Percentiles rank a stretch among this genome's conserved stretches.
phyloP scores from a whole-genome alignment of 495 filamentous ascomycete genomes.

The Melanomma pulvis-pyrius region DNA sequence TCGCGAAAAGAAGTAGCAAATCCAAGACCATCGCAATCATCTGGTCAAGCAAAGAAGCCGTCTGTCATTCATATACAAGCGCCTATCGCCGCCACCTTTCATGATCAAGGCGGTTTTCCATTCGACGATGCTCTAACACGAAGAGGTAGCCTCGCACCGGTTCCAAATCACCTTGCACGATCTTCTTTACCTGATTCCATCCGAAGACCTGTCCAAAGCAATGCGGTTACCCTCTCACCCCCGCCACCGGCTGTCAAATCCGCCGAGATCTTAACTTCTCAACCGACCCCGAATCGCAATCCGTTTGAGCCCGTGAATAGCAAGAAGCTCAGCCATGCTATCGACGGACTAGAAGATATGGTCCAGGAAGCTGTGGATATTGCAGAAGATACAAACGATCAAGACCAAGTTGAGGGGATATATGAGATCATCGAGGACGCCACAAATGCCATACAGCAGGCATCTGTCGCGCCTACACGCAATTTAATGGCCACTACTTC shows the following conservation, averaged over 20 bases:
- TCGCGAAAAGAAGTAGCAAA: not conserved
- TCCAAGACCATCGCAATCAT: not conserved
- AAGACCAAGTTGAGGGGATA: slow-evolving; percentile 36
- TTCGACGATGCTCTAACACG: not conserved
- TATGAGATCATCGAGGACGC: slow-evolving; percentile 43
- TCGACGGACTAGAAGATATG: slow-evolving; percentile 42
- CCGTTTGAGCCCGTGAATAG: slow-evolving; percentile 7
- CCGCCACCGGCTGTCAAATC: slow-evolving; percentile 16
- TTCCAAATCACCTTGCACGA: slow-evolving; percentile 23
- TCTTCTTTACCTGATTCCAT: slow-evolving; percentile 10
- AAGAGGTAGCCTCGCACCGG: slow-evolving; percentile 12
- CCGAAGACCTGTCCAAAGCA: slow-evolving; percentile 4
- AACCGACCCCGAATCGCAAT: slow-evolving; percentile 3
- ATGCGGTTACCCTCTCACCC: not conserved
- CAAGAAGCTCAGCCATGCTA: slow-evolving; percentile 21
- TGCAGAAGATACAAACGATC: slow-evolving; percentile 37
- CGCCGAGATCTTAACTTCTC: slow-evolving; percentile 4
- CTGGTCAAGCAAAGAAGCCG: not conserved
- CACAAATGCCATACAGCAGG: slow-evolving; percentile 33
- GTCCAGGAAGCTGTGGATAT: slow-evolving; percentile 41
- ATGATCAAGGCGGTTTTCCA: not conserved
- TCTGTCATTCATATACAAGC: not conserved
- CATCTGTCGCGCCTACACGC: slow-evolving; percentile 19
- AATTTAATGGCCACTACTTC: slow-evolving; percentile 18
- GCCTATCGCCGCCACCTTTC: not conserved